phyloP scores from a whole-genome alignment of 805 yeast genomes.

The Ogataea neopini region DNA sequence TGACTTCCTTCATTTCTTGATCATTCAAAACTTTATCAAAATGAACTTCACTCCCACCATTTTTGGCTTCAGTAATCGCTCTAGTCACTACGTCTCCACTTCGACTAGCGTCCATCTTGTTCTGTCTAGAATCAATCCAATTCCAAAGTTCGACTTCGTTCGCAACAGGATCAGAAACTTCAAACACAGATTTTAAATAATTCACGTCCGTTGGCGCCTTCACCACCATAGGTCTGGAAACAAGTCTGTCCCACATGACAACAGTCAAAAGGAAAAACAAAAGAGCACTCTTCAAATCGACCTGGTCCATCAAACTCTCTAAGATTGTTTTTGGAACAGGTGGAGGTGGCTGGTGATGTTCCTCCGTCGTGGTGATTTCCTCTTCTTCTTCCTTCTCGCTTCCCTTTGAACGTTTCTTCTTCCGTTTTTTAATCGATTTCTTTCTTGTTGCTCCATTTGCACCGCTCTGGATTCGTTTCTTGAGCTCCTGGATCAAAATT shows the following conservation, averaged over 20 bases:
- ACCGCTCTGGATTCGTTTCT: slow-evolving; percentile 35
- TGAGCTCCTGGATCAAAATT: slow-evolving; percentile 48
- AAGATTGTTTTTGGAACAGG: slow-evolving; percentile 12
- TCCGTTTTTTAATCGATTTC: slow-evolving; percentile 12
- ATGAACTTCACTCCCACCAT: not conserved
- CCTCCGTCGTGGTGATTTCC: slow-evolving; percentile 6
- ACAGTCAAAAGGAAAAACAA: slow-evolving; percentile 23
- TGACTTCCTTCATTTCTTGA: slow-evolving; percentile 50
- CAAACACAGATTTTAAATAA: not conserved
- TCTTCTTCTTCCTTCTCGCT: slow-evolving; percentile 21
- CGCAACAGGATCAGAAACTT: slow-evolving; percentile 37
- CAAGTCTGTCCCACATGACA: slow-evolving; percentile 21
- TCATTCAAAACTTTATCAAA: slow-evolving; percentile 7
- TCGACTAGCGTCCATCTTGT: not conserved
- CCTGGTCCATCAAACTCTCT: slow-evolving; percentile 22
- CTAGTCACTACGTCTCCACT: not conserved
- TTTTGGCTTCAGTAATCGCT: not conserved
- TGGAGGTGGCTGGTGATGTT: slow-evolving; percentile 12
- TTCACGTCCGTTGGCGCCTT: slow-evolving; percentile 11
- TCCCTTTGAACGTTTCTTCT: slow-evolving; percentile 21
- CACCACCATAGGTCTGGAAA: slow-evolving; percentile 8
- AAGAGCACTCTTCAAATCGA: slow-evolving; percentile 25
- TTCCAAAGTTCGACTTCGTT: slow-evolving; percentile 69
- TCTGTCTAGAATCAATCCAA: slow-evolving; percentile 55
- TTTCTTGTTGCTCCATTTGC: slow-evolving; percentile 8